A percentile compares a stretch with the other conserved stretches of the same genome.
These are phyloP conservation scores for Cryptosporidium canis DNA, from an alignment of 169 alveolate species.

Conservation along the genomic window DNA sequence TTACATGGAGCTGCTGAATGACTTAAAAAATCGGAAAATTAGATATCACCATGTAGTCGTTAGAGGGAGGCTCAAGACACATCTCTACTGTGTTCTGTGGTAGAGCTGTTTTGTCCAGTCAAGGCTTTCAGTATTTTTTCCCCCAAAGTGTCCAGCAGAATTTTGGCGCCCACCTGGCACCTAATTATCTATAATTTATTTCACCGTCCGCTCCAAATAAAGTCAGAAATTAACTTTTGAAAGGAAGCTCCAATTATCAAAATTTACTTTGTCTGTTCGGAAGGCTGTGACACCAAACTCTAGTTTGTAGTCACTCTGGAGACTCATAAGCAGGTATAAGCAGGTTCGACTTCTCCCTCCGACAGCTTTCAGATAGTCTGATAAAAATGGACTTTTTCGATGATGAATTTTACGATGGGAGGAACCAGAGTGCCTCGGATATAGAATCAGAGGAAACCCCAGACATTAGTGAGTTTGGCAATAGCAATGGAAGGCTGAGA, in stretches of 20 bases:
- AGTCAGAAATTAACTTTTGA: not conserved
- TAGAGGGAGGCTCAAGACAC: not conserved
- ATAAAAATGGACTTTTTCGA: constrained; percentile 37
- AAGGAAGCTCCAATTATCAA: not conserved
- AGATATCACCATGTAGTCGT: not conserved
- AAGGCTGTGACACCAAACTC: not conserved
- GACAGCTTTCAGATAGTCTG: not conserved
- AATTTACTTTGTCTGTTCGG: not conserved
- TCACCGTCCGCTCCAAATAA: not conserved
- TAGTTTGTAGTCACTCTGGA: not conserved
- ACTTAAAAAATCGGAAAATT: not conserved
- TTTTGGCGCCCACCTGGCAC: not conserved
- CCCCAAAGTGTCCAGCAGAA: not conserved
- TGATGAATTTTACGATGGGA: constrained; percentile 52
- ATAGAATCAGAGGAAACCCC: constrained; percentile 3
- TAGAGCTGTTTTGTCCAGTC: no score
- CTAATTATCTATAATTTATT: not conserved
- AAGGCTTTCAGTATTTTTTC: not conserved
- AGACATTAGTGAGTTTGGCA: not conserved
- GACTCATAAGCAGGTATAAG: not conserved
- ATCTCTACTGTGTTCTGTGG: not conserved
- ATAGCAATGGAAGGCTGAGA: constrained; percentile 10
- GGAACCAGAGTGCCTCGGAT: not conserved
- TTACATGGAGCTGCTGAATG: not conserved
- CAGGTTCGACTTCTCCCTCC: not conserved